Evolutionary conservation across 139 green algal genomes (phyloP).

Genomic region (Chlamydomonas sp.): DNA sequence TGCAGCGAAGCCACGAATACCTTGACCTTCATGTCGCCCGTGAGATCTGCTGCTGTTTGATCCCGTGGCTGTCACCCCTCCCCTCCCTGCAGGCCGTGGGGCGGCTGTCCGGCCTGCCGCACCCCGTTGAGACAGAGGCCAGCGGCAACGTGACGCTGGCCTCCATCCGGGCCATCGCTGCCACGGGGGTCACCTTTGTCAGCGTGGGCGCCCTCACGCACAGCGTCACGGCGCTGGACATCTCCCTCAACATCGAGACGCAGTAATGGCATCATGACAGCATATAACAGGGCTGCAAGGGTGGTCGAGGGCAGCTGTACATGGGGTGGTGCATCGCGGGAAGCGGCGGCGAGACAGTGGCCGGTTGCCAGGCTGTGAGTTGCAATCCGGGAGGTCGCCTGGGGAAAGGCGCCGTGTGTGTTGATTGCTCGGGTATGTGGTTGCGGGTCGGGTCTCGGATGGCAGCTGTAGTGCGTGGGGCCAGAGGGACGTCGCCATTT

Average conservation of each 20-base stretch:
- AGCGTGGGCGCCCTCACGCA: slow-evolving; percentile 94
- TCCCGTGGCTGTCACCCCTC: background rate
- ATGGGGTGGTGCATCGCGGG: too few relatives aligned
- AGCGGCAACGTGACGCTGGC: slow-evolving; percentile 94
- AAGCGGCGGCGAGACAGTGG: too few relatives aligned
- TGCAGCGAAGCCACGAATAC: background rate
- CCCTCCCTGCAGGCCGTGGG: slow-evolving; percentile 43
- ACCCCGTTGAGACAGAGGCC: slow-evolving; percentile 87
- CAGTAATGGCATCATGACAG: background rate
- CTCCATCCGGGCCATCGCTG: slow-evolving; percentile 84
- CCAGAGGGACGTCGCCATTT: too few relatives aligned
- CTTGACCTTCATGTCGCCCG: slow-evolving; percentile 27
- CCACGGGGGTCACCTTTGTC: slow-evolving; percentile 93
- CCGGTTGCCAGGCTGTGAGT: too few relatives aligned
- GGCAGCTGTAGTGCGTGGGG: too few relatives aligned
- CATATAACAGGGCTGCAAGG: too few relatives aligned
- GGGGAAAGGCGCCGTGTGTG: too few relatives aligned
- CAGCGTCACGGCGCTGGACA: slow-evolving; percentile 94
- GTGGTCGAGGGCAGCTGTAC: too few relatives aligned
- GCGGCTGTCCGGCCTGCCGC: slow-evolving; percentile 56
- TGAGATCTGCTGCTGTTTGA: background rate
- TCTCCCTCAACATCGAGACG: slow-evolving; percentile 87
- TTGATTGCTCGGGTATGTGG: too few relatives aligned
- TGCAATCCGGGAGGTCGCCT: too few relatives aligned
- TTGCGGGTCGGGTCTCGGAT: too few relatives aligned